Evolutionary conservation across 345 rosid genomes (phyloP).

Genomic region (Eucalyptus sp.): DNA sequence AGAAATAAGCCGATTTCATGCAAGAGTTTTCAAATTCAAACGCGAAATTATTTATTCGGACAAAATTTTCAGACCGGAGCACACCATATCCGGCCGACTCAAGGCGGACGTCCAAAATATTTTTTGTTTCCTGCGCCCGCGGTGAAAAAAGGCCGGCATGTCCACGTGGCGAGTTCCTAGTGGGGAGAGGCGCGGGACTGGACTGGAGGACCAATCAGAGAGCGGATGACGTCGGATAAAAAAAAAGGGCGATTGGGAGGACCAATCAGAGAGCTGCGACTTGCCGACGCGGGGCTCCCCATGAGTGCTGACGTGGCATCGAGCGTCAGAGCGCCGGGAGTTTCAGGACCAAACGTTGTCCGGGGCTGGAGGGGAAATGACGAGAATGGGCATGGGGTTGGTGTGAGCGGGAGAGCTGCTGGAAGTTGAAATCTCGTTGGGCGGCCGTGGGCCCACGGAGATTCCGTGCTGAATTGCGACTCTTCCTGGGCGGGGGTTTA

Average conservation of each 20-base stretch:
- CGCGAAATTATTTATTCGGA: background rate
- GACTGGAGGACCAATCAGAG: background rate
- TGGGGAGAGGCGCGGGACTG: background rate
- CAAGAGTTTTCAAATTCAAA: background rate
- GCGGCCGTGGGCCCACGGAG: background rate
- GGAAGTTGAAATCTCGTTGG: background rate
- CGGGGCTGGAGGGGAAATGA: background rate
- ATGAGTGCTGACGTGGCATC: background rate
- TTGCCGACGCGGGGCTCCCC: background rate
- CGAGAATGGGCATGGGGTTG: background rate
- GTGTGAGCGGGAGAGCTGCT: background rate
- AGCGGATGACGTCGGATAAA: background rate
- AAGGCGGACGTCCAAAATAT: background rate
- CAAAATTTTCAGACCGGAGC: background rate
- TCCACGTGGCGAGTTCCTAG: background rate
- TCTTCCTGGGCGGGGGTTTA: background rate
- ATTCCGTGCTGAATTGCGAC: background rate
- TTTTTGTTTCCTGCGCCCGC: background rate
- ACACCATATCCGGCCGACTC: background rate
- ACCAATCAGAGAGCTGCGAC: background rate
- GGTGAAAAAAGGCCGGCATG: too few species aligned
- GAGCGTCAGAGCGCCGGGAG: background rate
- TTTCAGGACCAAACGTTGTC: background rate
- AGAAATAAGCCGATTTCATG: background rate
- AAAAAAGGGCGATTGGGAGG: background rate